Evolutionary conservation across 768 basidiomycete species (phyloP).

Genomic region (Pleurotus pulmonarius): DNA sequence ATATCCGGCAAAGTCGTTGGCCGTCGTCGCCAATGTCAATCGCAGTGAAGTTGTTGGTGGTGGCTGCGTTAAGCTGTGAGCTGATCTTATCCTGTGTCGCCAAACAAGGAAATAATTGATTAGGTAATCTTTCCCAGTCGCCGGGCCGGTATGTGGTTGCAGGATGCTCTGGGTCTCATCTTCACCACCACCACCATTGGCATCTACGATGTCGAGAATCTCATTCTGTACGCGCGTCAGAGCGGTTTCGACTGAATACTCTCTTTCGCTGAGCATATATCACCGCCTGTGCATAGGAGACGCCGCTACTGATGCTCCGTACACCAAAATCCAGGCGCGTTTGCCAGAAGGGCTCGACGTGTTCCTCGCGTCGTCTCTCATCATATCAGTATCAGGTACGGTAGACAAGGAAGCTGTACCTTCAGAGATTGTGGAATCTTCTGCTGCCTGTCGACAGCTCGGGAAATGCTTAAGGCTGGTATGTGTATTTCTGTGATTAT

Average conservation of each 20-base stretch:
- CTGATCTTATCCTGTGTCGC: not conserved
- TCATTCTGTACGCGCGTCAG: slow-evolving; percentile 33
- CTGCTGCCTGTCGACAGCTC: slow-evolving; percentile 48
- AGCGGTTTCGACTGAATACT: slow-evolving; percentile 38
- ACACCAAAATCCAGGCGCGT: slow-evolving; percentile 24
- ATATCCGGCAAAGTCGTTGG: not conserved
- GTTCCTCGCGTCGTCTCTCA: slow-evolving; percentile 43
- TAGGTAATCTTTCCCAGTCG: no score
- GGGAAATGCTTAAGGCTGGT: slow-evolving; percentile 48
- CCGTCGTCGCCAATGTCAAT: not conserved
- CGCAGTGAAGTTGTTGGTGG: not conserved
- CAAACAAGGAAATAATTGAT: no score
- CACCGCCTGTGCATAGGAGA: slow-evolving; percentile 37
- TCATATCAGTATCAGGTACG: slow-evolving; percentile 51
- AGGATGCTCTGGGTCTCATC: no score
- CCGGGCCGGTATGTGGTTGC: no score
- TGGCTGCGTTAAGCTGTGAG: slow-evolving; percentile 7
- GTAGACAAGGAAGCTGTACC: slow-evolving; percentile 40
- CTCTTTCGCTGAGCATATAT: slow-evolving; percentile 40
- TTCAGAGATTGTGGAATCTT: slow-evolving; percentile 36
- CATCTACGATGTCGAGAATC: slow-evolving; percentile 25
- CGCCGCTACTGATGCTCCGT: slow-evolving; percentile 22
- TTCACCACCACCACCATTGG: no score
- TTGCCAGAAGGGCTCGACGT: slow-evolving; percentile 44
- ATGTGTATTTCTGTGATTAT: slow-evolving; percentile 5